Evolutionary conservation across 192 early-diverging fungal genomes (phyloP).

Genomic region (Podila minutissima): DNA sequence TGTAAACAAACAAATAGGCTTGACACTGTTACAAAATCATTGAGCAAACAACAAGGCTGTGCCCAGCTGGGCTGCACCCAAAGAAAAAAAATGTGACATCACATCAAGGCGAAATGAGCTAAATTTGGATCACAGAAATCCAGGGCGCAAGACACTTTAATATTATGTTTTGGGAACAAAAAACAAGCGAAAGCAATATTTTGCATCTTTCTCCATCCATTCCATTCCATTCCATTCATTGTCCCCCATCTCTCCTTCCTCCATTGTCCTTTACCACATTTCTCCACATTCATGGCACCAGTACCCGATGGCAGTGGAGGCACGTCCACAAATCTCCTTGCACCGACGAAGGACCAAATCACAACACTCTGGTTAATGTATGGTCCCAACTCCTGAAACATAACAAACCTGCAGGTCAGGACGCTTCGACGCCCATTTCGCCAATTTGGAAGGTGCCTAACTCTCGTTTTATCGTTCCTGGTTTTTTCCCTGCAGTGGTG

Average conservation of each 20-base stretch:
- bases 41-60: no score
- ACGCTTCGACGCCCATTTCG: constrained; percentile 45
- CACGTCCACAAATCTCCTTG: constrained; percentile 11
- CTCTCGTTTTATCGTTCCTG: neutral
- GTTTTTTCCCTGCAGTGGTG: constrained; percentile 60
- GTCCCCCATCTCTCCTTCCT: neutral
- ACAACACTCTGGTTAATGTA: constrained; percentile 50
- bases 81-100: no score
- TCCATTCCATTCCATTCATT: neutral
- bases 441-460: neutral
- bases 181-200: no score
- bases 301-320: constrained; percentile 8
- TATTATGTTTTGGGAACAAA: no score
- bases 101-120: no score
- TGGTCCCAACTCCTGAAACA: neutral
- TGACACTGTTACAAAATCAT: no score
- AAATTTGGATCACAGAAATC: no score
- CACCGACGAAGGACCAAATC: constrained; percentile 38
- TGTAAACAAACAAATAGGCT: no score
- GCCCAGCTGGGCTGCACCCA: neutral
- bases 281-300: constrained; percentile 21
- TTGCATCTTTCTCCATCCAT: neutral
- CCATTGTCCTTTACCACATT: neutral
- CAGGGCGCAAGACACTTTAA: no score
- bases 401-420: constrained; percentile 28